Conservation (phyloP, 2,329 filamentous ascomycete genomes). For the Cercospora sojina region DNA sequence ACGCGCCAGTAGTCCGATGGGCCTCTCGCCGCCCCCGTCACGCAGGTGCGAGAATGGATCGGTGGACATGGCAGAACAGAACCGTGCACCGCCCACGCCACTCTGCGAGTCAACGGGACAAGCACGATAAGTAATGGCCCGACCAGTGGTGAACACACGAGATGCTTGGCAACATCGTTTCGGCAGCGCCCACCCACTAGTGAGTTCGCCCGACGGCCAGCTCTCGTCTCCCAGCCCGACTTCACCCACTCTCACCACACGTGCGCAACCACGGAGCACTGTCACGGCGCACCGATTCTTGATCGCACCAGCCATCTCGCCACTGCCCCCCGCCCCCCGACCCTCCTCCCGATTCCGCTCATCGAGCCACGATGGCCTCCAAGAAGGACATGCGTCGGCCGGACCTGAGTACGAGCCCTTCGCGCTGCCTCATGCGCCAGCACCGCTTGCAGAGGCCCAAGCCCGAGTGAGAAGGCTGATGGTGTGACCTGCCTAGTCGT, state of each 20-base stretch:
- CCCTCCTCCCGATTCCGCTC: background rate
- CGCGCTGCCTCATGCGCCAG: background rate
- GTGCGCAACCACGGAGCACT: background rate
- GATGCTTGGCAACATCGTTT: background rate
- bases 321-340: background rate
- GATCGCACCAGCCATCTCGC: constrained; percentile 5
- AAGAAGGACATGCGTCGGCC: constrained; percentile 74
- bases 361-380: constrained; percentile 55
- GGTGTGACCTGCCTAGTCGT: constrained; percentile 61
- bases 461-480: constrained; percentile 11
- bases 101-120: background rate
- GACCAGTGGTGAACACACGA: background rate
- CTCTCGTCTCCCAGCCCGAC: background rate
- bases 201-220: background rate
- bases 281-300: background rate
- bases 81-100: background rate
- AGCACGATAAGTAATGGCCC: background rate
- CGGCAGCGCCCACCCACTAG: background rate
- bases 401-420: constrained; percentile 63
- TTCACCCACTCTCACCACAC: background rate
- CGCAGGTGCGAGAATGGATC: background rate
- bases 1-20: background rate
- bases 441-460: background rate
- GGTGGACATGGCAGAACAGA: background rate
- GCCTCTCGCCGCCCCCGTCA: background rate